Evolutionary conservation across 1,284 basidiomycete genomes (phyloP).

Genomic region (Naganishia sp.): DNA sequence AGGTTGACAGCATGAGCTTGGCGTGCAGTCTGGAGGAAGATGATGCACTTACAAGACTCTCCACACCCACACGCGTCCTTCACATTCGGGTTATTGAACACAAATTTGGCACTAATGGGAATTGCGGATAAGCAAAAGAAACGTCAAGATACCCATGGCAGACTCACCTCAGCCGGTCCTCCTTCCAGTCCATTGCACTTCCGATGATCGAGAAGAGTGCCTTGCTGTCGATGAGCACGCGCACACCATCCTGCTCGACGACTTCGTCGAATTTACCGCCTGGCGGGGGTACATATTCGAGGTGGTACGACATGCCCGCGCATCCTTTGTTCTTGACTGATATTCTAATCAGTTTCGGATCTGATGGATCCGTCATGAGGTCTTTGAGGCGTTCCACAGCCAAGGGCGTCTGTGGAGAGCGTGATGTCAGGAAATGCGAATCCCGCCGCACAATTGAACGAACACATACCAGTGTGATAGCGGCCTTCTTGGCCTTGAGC

Average conservation of each 20-base stretch:
- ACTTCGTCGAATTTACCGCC: conserved; percentile 90
- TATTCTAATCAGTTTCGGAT: conserved; percentile 89
- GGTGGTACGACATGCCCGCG: conserved; percentile 93
- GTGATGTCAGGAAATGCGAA: neutral
- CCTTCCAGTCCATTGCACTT: conserved; percentile 98
- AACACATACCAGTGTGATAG: conserved; percentile 72
- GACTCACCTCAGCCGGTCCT: conserved; percentile 68
- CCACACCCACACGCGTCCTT: conserved; percentile 94
- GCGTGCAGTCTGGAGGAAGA: neutral
- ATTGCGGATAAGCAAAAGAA: neutral
- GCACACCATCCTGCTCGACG: conserved; percentile 92
- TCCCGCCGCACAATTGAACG: conserved; percentile 19
- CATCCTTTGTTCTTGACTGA: conserved; percentile 99
- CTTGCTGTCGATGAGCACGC: conserved; percentile 93
- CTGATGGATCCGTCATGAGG: conserved; percentile 70
- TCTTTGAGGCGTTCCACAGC: conserved; percentile 73
- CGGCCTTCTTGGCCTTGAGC: conserved; percentile 74
- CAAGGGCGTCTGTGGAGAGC: conserved; percentile 66
- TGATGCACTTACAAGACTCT: conserved; percentile 63
- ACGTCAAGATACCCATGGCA: neutral
- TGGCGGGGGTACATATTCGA: conserved; percentile 91
- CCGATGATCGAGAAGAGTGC: conserved; percentile 98
- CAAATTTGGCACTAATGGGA: conserved; percentile 70
- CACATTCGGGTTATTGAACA: conserved; percentile 86
- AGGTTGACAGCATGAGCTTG: neutral